These are phyloP conservation scores for Aspergillus sclerotialis DNA, from an alignment of 2,329 filamentous ascomycete genomes.

Conservation along the genomic window DNA sequence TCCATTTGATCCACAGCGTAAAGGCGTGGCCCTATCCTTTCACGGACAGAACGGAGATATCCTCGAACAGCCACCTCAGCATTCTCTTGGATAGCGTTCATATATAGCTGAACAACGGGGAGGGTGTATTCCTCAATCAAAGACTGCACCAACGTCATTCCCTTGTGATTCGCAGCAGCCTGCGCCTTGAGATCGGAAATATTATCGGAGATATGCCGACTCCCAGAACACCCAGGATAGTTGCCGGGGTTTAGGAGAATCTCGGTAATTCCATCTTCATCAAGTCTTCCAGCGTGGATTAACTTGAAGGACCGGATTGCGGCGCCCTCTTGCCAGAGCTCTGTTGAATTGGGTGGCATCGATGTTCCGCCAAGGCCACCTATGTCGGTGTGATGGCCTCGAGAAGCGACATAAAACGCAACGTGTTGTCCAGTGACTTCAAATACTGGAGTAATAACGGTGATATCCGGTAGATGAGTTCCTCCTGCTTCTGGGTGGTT, in stretches of 20 bases:
- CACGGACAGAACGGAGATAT: slow-evolving; percentile 58
- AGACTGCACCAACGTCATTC: slow-evolving; percentile 63
- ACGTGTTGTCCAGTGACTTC: slow-evolving; percentile 63
- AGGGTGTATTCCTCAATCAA: slow-evolving; percentile 68
- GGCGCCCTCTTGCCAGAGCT: slow-evolving; percentile 34
- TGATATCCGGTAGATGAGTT: slow-evolving; percentile 73
- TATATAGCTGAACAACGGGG: slow-evolving; percentile 68
- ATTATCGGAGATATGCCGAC: slow-evolving; percentile 69
- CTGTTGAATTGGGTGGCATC: slow-evolving; percentile 59
- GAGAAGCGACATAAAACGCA: slow-evolving; percentile 70
- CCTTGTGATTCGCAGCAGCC: slow-evolving; percentile 74
- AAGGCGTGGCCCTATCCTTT: slow-evolving; percentile 54
- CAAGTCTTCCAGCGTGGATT: slow-evolving; percentile 33
- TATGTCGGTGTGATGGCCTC: slow-evolving; percentile 60
- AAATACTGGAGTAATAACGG: slow-evolving; percentile 69
- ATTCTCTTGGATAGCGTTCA: slow-evolving; percentile 70
- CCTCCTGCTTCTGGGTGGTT: slow-evolving; percentile 82
- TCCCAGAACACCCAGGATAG: slow-evolving; percentile 67
- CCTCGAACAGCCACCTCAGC: slow-evolving; percentile 65
- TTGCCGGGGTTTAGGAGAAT: slow-evolving; percentile 62
- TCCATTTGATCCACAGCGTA: slow-evolving; percentile 73
- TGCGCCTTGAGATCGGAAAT: slow-evolving; percentile 77
- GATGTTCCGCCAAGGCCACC: slow-evolving; percentile 70
- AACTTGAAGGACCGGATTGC: slow-evolving; percentile 25
- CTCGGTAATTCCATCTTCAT: slow-evolving; percentile 64